These are phyloP conservation scores for Colletotrichum liriopes DNA, from an alignment of 2,329 filamentous ascomycete species.

Conservation along the genomic window DNA sequence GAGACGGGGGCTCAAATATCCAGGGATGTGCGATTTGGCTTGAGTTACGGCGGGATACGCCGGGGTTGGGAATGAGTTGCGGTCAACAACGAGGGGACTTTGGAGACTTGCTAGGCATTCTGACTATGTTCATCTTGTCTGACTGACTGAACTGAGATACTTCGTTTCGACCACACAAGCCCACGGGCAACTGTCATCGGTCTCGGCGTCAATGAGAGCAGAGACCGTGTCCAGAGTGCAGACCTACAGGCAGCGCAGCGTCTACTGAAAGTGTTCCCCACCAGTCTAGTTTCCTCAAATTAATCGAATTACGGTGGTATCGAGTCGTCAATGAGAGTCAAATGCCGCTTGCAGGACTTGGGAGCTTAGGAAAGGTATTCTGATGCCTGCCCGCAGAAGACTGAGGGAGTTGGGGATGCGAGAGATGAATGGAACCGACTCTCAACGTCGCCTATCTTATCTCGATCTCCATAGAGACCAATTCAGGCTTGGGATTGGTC, in stretches of 20 bases:
- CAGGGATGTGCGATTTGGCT: not conserved
- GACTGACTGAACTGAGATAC: not conserved
- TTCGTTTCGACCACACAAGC: not conserved
- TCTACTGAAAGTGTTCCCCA: not conserved
- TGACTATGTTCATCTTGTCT: constrained; percentile 1
- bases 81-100: not conserved
- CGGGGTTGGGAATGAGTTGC: not conserved
- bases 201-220: not conserved
- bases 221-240: not conserved
- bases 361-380: not conserved
- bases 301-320: not conserved
- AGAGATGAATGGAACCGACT: not conserved
- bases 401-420: not conserved
- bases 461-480: not conserved
- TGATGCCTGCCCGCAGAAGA: not conserved
- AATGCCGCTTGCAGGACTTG: not conserved
- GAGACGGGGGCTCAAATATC: constrained; percentile 4
- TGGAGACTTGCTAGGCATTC: constrained; percentile 12
- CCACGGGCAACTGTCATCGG: too few relatives aligned
- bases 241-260: not conserved
- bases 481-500: not conserved
- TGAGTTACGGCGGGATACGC: too few relatives aligned
- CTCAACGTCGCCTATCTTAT: constrained; percentile 6
- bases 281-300: not conserved
- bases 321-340: not conserved